A percentile compares a stretch with the other conserved stretches of the same genome.
These are phyloP conservation scores for Tilletia setariae DNA, from an alignment of 1,284 basidiomycete species.

Conservation along the genomic window DNA sequence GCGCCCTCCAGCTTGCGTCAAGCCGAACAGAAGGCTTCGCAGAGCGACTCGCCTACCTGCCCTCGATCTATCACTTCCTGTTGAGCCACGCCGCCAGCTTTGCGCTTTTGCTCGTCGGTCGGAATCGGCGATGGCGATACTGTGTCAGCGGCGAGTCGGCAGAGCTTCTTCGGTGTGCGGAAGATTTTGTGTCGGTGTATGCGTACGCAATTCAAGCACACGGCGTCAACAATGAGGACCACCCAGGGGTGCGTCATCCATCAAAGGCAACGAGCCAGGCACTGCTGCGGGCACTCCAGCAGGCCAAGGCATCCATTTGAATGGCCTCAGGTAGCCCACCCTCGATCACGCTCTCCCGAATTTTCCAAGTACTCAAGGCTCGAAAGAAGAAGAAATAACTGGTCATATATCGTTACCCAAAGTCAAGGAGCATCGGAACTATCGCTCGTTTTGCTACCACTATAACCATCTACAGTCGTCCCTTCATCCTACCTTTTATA, in stretches of 20 bases:
- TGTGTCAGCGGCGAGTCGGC: conserved; percentile 5
- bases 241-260: conserved; percentile 5
- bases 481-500: too few species aligned
- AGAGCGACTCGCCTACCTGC: conserved; percentile 38
- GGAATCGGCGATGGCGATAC: conserved; percentile 14
- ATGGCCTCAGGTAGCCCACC: neutral
- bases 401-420: conserved; percentile 1
- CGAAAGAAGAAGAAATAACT: too few species aligned
- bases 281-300: conserved; percentile 6
- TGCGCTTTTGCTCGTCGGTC: conserved; percentile 31
- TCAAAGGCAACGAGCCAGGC: conserved; percentile 8
- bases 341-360: neutral
- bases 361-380: neutral
- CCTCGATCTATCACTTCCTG: conserved; percentile 43
- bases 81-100: conserved; percentile 41
- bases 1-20: conserved; percentile 32
- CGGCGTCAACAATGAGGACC: conserved; percentile 9
- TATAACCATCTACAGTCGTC: too few species aligned
- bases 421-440: neutral
- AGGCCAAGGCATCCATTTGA: conserved; percentile 11
- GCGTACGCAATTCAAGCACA: conserved; percentile 3
- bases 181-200: conserved; percentile 3
- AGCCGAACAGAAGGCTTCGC: conserved; percentile 29
- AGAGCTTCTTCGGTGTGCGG: neutral
- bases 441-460: neutral